phyloP scores from a whole-genome alignment of 257 asterid species.

The Solanum ossicruentum region DNA sequence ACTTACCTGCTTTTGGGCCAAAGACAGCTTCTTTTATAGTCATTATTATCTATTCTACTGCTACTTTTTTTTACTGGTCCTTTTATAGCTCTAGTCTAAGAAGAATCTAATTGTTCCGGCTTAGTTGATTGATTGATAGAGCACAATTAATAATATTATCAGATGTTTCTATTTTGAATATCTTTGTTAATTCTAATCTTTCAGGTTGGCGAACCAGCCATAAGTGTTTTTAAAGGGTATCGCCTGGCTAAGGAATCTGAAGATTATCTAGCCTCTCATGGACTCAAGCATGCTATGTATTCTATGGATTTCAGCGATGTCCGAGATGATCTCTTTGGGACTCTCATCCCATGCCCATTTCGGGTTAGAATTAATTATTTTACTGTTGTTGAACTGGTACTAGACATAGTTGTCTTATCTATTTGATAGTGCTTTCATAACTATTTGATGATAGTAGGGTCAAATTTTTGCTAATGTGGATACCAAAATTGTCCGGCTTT shows the following conservation, averaged over 20 bases:
- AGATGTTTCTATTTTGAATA: neutral
- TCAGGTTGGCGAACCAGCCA: slow-evolving; percentile 50
- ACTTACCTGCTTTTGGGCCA: neutral
- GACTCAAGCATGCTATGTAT: slow-evolving; percentile 72
- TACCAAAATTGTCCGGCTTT: neutral
- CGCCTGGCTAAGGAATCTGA: slow-evolving; percentile 65
- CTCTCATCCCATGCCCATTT: slow-evolving; percentile 59
- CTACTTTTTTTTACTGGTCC: neutral
- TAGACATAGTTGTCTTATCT: neutral
- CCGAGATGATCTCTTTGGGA: slow-evolving; percentile 79
- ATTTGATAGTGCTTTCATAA: neutral
- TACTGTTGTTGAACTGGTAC: neutral
- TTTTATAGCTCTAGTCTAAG: neutral
- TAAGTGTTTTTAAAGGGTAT: slow-evolving; percentile 74
- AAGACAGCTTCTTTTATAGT: neutral
- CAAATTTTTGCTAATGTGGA: neutral
- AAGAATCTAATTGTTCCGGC: neutral
- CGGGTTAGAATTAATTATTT: slow-evolving; percentile 45
- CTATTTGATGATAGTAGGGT: neutral
- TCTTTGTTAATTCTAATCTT: neutral
- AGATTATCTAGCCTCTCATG: slow-evolving; percentile 65
- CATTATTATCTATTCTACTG: neutral
- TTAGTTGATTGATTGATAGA: neutral
- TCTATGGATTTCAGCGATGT: slow-evolving; percentile 41
- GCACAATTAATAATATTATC: neutral